Conservation (phyloP, 805 yeast genomes). For the Debaryomyces tyrocola region DNA sequence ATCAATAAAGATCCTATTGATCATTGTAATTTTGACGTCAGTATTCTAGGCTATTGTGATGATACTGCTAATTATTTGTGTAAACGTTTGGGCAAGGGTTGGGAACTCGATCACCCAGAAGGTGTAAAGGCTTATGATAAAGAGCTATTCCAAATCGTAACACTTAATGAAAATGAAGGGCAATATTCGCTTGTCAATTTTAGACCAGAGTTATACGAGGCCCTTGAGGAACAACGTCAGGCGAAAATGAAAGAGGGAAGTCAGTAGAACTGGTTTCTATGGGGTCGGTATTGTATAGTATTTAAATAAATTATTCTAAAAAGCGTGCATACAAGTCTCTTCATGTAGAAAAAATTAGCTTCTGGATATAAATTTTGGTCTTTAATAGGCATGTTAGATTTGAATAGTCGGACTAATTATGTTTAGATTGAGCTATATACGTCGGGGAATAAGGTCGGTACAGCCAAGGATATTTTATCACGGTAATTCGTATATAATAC, state of each 20-base stretch:
- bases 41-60: constrained; percentile 41
- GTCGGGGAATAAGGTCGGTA: not conserved
- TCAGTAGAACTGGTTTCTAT: not conserved
- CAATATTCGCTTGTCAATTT: constrained; percentile 2
- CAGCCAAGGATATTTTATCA: no score
- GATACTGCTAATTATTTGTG: constrained; percentile 37
- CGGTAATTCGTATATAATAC: no score
- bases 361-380: not conserved
- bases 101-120: constrained; percentile 34
- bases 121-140: constrained; percentile 8
- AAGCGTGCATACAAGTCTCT: no score
- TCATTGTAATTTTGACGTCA: constrained; percentile 38
- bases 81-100: constrained; percentile 25
- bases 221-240: no score
- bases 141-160: constrained; percentile 10
- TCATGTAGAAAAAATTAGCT: no score
- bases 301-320: no score
- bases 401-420: not conserved
- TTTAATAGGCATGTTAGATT: not conserved
- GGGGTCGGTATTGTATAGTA: no score
- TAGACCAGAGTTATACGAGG: no score
- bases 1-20: constrained; percentile 39
- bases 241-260: no score
- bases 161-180: constrained; percentile 12
- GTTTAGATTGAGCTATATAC: not conserved